These are phyloP conservation scores for Lepiota brunneoincarnata DNA, from an alignment of 768 basidiomycete genomes.

Conservation along the genomic window DNA sequence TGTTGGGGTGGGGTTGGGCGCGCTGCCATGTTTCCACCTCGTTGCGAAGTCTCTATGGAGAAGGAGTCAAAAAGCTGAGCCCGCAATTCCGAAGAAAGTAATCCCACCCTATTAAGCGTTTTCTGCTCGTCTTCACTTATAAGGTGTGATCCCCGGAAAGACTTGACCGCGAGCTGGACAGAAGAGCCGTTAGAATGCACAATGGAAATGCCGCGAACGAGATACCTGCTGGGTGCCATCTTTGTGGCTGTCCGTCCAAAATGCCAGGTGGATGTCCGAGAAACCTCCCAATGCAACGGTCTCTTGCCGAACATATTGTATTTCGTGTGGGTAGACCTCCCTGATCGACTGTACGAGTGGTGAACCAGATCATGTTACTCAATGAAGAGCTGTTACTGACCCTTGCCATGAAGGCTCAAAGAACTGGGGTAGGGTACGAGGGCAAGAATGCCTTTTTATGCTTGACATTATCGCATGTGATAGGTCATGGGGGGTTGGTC, in stretches of 20 bases:
- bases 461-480: too few species aligned
- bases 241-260: background rate
- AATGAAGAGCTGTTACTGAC: too few species aligned
- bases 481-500: too few species aligned
- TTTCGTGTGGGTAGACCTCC: background rate
- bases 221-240: background rate
- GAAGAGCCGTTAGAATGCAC: background rate
- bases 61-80: background rate
- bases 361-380: background rate
- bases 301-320: background rate
- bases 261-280: constrained; percentile 1
- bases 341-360: background rate
- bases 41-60: background rate
- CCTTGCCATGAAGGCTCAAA: too few species aligned
- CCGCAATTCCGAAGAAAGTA: background rate
- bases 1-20: background rate
- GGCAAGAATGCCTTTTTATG: too few species aligned
- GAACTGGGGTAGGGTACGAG: too few species aligned
- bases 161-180: constrained; percentile 4
- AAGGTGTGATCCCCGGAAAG: background rate
- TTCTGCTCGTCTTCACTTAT: background rate
- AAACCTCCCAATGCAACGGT: background rate
- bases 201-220: too few species aligned
- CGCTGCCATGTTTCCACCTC: background rate
- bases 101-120: background rate